Base-by-base conservation (phyloP, 345 rosid species). In the Brassica nigra region DNA sequence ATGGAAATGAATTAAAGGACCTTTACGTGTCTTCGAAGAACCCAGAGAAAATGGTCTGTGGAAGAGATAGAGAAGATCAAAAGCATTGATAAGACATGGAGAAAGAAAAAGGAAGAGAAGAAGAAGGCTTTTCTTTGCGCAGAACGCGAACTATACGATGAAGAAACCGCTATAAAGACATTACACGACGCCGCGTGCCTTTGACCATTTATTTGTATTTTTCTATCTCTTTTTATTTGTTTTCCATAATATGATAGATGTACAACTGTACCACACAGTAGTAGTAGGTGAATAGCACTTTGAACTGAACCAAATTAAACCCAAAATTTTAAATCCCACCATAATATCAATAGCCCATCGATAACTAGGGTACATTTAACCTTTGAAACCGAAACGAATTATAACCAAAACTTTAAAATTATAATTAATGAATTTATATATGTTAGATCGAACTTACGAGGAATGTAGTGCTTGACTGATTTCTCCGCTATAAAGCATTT, bases 121-220 rank as follows among this genome's bases (percentile, higher is more conserved):
- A 66, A 16, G 39, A 36, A 63, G 69, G 14, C 57, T 78, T 70
- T 61, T 78, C 34, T 28, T 67, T 37, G 71, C 76, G 68, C 68
- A 79, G 78, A 80, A 75, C 68, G 75, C 16, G 78, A 74, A 62
- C 29, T 62, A 42, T 42, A 67, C 73, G 78, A 73, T 73, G 82
- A 79, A 11, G 64, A 70, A 80, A 74, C 79, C 39, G 82, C 70
- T 66, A 4, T 33, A 42, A 59, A 68, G 70, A 68, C 71, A 79
- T 73, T 4, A 47, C 30, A 79, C 58, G 76, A 64, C 72, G 83
- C 69, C 80, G 73, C 83, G 83, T 80, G 83, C 71, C 79, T 70
- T 63, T 28, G 39, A 63, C 65, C 59, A 66, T 14, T 64, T 47
- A 28, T 66, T 23, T 31, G 39, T 36, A 36, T 34, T 36, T 34